Evolutionary conservation across 2,329 filamentous ascomycete genomes (phyloP), one percentile per base, ranked within the genome.

Genomic region (Trichophyton verrucosum): DNA sequence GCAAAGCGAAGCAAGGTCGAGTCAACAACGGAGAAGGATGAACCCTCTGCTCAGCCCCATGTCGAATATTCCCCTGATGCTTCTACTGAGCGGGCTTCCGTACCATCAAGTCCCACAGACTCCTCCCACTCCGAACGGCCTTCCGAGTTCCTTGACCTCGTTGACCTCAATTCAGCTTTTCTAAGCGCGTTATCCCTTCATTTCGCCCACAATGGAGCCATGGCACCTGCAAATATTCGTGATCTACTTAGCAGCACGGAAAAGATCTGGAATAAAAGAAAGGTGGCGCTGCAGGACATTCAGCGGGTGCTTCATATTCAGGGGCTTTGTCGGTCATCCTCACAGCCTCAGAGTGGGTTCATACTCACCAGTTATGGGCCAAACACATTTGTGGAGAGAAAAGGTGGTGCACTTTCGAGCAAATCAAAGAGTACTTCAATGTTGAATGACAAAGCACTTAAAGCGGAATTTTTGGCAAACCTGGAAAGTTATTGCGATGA

Each of bases 241-340:
- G 75, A 78, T 33, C 77, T 91, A 40, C 78, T 81, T 38, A 83
- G 83, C 8, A 80, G 84, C 61, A 77, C 89, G 46, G 82, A 86
- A 11, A 81, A 83, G 64, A 77, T 85, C 42, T 91, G 87, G 87
- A 86, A 86, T 62, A 89, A 87, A 74, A 80, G 86, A 36, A 79
- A 79, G 61, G 86, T 90, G 15, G 81, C 78, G 0, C 74, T 81
- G 0, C 81, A 84, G 46, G 87, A 91, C 67, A 76, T 91, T 56
- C 83, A 83, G 63, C 79, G 82, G 63, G 82, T 86, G 64, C 72
- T 91, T 22, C 86, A 85, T 57, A 74, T 90, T n/a, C 78, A 86
- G 67, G 59, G 42, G 22, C 55, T 38, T 42, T 36, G 36, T 17
- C 46, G 17, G 36, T 59, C 20, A 59, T 63, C 36, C 2, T 27